Conservation (phyloP, 2,329 filamentous ascomycete genomes). For the Ophiosphaerella herpotricha region DNA sequence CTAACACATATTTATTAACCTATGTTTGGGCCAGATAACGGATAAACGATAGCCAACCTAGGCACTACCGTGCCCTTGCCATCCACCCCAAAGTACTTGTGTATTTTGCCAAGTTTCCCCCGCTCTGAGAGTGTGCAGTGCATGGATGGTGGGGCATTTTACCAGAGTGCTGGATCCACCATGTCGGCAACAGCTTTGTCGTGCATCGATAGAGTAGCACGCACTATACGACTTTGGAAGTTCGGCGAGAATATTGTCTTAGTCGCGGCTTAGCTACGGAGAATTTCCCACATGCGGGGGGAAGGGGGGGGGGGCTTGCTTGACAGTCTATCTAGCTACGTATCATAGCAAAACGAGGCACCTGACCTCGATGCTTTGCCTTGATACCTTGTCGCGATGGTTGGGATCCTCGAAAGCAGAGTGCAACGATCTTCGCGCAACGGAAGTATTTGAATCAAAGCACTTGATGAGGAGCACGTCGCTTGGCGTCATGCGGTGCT, state of each 20-base stretch:
- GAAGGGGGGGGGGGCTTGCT: too few species aligned
- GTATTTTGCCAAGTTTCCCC: slow-evolving; percentile 20
- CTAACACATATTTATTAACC: slow-evolving; percentile 8
- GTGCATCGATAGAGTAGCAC: not conserved
- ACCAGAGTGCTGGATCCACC: slow-evolving; percentile 20
- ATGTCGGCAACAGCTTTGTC: slow-evolving; percentile 15
- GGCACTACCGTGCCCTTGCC: not conserved
- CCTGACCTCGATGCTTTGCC: slow-evolving; percentile 34
- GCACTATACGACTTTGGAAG: not conserved
- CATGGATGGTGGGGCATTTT: slow-evolving; percentile 13
- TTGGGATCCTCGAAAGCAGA: slow-evolving; percentile 28
- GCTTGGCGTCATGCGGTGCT: slow-evolving; percentile 20
- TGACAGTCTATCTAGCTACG: too few species aligned
- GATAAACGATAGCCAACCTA: not conserved
- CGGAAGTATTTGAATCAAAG: slow-evolving; percentile 24
- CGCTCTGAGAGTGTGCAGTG: slow-evolving; percentile 15
- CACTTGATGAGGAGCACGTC: slow-evolving; percentile 35
- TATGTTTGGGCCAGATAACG: slow-evolving; percentile 4
- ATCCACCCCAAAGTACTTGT: slow-evolving; percentile 8
- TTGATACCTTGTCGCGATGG: slow-evolving; percentile 13
- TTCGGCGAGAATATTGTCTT: slow-evolving; percentile 4
- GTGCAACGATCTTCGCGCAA: slow-evolving; percentile 27
- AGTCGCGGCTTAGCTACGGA: not conserved
- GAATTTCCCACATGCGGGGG: not conserved
- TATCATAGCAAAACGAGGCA: slow-evolving; percentile 26